Conservation (phyloP, 345 rosid genomes). For the Gossypium sturtianum region DNA sequence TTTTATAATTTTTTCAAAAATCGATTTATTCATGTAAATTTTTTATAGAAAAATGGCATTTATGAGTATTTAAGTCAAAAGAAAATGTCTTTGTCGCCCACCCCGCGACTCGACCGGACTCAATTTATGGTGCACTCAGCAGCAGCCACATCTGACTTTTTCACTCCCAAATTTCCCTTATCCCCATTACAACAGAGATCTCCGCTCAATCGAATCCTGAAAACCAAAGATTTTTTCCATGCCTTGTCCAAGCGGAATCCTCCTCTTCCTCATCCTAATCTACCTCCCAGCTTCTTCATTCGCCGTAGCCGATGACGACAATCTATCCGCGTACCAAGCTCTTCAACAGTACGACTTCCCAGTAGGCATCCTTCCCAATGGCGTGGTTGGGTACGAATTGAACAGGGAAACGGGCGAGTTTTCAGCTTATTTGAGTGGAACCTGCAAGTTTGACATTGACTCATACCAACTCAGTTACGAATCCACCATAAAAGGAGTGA, state of each 20-base stretch:
- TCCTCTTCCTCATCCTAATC: constrained; percentile 15
- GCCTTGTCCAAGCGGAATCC: constrained; percentile 11
- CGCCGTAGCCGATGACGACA: not conserved
- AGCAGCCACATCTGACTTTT: not conserved
- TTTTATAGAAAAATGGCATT: too few relatives aligned
- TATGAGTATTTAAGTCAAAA: too few relatives aligned
- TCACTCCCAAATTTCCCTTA: not conserved
- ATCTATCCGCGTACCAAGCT: constrained; percentile 43
- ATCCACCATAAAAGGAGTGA: constrained; percentile 45
- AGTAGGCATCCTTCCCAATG: constrained; percentile 58
- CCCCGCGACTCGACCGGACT: not conserved
- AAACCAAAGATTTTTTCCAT: not conserved
- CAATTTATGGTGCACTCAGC: not conserved
- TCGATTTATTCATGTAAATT: too few relatives aligned
- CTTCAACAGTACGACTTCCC: constrained; percentile 51
- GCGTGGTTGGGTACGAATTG: constrained; percentile 46
- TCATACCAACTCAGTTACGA: constrained; percentile 53
- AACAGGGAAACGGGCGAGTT: constrained; percentile 53
- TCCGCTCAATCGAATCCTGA: not conserved
- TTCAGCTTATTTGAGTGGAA: constrained; percentile 29
- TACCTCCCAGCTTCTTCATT: not conserved
- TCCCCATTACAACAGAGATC: not conserved
- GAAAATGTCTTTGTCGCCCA: not conserved
- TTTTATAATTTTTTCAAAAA: too few relatives aligned
- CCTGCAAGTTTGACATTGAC: constrained; percentile 46